Evolutionary conservation across 352 stramenopile genomes (phyloP), one percentile per base, ranked within the genome.

Genomic region (Phytophthora uliginosa): DNA sequence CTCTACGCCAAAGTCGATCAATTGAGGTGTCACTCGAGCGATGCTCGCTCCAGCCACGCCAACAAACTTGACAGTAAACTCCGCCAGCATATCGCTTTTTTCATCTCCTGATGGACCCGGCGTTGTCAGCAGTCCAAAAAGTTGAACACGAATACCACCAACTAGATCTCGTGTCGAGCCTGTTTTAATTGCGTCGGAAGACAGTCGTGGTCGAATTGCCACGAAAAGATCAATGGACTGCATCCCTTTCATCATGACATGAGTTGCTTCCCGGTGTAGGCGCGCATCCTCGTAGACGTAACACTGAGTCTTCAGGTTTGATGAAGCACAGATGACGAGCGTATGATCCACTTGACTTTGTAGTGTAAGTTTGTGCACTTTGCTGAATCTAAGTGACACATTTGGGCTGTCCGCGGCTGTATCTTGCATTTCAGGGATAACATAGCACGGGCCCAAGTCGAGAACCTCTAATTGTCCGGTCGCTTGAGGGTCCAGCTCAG

Each of bases 11-110:
- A 97, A 96, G 51, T 97, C 87, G 33, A 97, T 85, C 34, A 76
- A 69, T 2, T 69, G 79, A 48, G 89, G 87, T 20, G 74, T 79
- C 38, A 97, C 88, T 52, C 84, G 82, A 10, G 85, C 83, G 48
- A 96, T 77, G 82, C 91, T 97, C 8, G 84, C 87, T 45, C 91
- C 91, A 54, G 89, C 89, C 31, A 96, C 76, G 36, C 88, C 89
- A 38, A 95, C 80, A 85, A 97, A 97, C 66, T 96, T 96, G 67
- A 97, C 74, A 6, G 91, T 97, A 66, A 97, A 97, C 59, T 97
- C 91, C 7, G 91, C 78, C 20, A 93, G 73, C 82, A 96, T 94
- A 8, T 84, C 86, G 48, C 76, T 86, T 59, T 91, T 94, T 36
- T 91, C 85, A 17, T 83, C 78, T 34, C 42, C 65, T 56, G 22